Base-by-base conservation (phyloP, 2,329 filamentous ascomycete species). In the Chaetomium strumarium region DNA sequence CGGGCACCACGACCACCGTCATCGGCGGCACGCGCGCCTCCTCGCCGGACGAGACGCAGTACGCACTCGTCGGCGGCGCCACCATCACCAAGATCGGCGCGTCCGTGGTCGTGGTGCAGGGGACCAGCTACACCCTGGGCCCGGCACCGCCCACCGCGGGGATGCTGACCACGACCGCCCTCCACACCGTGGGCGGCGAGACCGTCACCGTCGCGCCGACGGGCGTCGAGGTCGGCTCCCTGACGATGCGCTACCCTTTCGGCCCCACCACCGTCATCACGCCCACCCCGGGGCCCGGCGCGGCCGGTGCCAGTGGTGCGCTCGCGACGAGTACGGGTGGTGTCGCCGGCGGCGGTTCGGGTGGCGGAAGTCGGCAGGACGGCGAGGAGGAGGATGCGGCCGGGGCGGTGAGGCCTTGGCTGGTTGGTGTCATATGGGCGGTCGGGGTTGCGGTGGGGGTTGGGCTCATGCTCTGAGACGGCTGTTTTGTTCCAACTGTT, bases 51-150 rank as follows among this genome's bases (percentile, higher is more conserved):
- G 68, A 67, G 12, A 75, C 72, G 1, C 65, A 68, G 2, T 73
- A 70, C 60, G 74, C 73, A 40, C 71, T 79, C 51, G 70, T 77
- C 9, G 78, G 77, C 47, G 78, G 78, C 11, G 76, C 72, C 14
- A 79, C 77, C 3, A 67, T 80, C 48, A 77, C 75, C 14, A 70
- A 75, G 58, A 59, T 79, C 9, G 73, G 72, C n/a, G 64, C 73
- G 1, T 75, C 72, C 2, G 66, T 73, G 12, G 71, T 77, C 1
- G 70, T 83, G 29, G 68, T 85, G 45, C 67, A 70, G 34, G 74
- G 74, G 33, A 66, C 66, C 2, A 79, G 75, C 0, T 81, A 79
- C 58, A 77, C 73, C 1, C 65, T 83, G 45, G 78, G 77, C 0
- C 69, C 74, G 5, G 39, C 19, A 5, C 20, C 46, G 5, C 43